Evolutionary conservation across 2,329 filamentous ascomycete species (phyloP), one percentile per base, ranked within the genome.

Genomic region (Escovopsis weberi): DNA sequence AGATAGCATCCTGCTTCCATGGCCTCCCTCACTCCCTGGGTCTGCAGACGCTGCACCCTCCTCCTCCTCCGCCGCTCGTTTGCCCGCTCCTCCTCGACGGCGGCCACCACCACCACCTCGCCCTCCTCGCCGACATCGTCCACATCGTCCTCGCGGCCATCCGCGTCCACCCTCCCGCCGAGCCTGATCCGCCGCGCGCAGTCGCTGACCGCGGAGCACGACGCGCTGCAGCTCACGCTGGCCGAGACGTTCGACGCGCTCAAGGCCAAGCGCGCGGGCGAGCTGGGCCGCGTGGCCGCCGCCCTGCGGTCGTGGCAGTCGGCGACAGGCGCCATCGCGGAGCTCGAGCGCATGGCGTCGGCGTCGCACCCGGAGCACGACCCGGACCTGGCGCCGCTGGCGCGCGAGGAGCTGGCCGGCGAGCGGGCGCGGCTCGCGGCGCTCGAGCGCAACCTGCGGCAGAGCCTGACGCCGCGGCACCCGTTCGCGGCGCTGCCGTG

Each of bases 401-500:
- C 93, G 10, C 65, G 72, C n/a, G 86, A 94, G 49, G 91, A 98
- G 58, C 70, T 96, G 8, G 65, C 67, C n/a, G 60, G 71, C 3
- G 86, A 85, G 10, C 66, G 71, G 12, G 62, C 69, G 6, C 68
- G 74, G 45, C 71, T 95, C 23, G 68, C 72, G 3, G 57, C 63
- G 1, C 72, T 93, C 26, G 78, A 78, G 0, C 70, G 70, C 33
- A 75, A 74, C 33, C 72, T 98, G 37, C 85, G 85, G 26, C 76
- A 73, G 19, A 78, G 83, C 38, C 72, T 98, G 42, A 83, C 94
- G 12, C 91, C 91, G 1, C 76, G 78, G 35, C 88, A 98, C 59
- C 85, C 88, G 3, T 98, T 95, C 58, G 85, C 85, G 30, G 75
- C 86, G 48, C 73, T 96, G 51, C 86, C 88, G 42, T 96, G 89